Evolutionary conservation across 2,329 filamentous ascomycete species (phyloP), one percentile per base, ranked within the genome.

Genomic region (Daldinia eschscholtzii): DNA sequence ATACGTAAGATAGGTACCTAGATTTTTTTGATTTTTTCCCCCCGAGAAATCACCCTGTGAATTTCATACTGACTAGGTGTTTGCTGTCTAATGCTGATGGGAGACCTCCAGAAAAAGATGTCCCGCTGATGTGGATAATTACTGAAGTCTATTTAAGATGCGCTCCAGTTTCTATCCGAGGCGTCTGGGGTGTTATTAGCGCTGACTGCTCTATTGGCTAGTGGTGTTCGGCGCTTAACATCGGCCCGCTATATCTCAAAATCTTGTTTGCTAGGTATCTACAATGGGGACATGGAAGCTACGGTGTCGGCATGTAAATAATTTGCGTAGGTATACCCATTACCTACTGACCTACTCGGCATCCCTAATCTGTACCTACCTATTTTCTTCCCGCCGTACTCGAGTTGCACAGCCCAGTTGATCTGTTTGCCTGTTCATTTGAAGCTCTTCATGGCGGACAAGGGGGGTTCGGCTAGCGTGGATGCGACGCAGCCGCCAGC

Each of bases 61-160:
- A 42, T 44, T 30, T 44, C 12, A 41, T 33, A 53, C 12, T 28
- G 48, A 48, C 55, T 23, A 23, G 20, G 20, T 23, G 20, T 23
- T 23, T 39, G 9, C 33, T 30, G 37, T 58, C 39, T 1, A 20
- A 60, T 64, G 30, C 46, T 48, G 48, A 57, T 39, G 53, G 46
- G 57, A 58, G 67, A 55, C 50, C 61, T 58, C 63, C 53, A 26
- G 61, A 61, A 26, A 30, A 61, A 35, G 52, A 15, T 26, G 39
- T 7, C 61, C 58, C 57, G 57, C 23, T 33, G 20, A 50, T 55
- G 41, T 41, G 50, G 44, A 5, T 18, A 57, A 57, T 60, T 35
- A 30, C 20, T n/a, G 61, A 52, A 57, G 65, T 68, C 50, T 60
- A 70, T 70, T 70, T 70, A 67, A 70, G 62, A 48, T 61, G 52